A percentile compares a stretch with the other conserved stretches of the same genome.
These are phyloP conservation scores for Dipodascopsis tothii DNA, from an alignment of 805 yeast species.

Conservation along the genomic window DNA sequence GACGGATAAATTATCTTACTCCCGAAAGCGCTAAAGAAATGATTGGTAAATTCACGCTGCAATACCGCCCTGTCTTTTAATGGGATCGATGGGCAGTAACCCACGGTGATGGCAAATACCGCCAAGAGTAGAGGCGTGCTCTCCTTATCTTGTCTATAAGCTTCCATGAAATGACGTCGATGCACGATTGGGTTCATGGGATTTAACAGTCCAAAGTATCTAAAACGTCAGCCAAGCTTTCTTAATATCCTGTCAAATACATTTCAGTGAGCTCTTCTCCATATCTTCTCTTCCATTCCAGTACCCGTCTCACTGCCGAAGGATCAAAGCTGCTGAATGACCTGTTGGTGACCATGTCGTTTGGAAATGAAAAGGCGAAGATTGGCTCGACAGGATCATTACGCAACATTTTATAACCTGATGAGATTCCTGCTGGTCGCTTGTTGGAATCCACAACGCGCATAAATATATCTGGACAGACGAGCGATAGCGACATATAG, in stretches of 20 bases:
- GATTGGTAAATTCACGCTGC: slow-evolving; percentile 9
- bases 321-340: neutral
- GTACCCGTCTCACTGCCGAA: slow-evolving; percentile 1
- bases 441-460: too few species aligned
- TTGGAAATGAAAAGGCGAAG: slow-evolving; percentile 7
- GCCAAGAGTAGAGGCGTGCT: slow-evolving; percentile 16
- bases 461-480: slow-evolving; percentile 10
- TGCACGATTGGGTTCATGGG: slow-evolving; percentile 14
- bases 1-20: slow-evolving; percentile 6
- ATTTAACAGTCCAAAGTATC: slow-evolving; percentile 9
- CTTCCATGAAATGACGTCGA: slow-evolving; percentile 13
- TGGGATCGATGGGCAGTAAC: neutral
- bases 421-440: too few species aligned
- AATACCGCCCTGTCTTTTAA: slow-evolving; percentile 4
- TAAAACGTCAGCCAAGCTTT: neutral
- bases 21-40: slow-evolving; percentile 3
- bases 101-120: slow-evolving; percentile 12
- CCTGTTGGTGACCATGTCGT: slow-evolving; percentile 2
- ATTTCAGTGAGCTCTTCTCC: slow-evolving; percentile 6
- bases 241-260: neutral
- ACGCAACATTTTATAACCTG: too few species aligned
- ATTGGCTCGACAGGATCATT: slow-evolving; percentile 2
- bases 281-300: slow-evolving; percentile 12
- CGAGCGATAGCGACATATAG: slow-evolving; percentile 10
- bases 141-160: slow-evolving; percentile 9